Conservation (phyloP, 1,139 yeast genomes). For the Saccharomycopsis phalli region DNA sequence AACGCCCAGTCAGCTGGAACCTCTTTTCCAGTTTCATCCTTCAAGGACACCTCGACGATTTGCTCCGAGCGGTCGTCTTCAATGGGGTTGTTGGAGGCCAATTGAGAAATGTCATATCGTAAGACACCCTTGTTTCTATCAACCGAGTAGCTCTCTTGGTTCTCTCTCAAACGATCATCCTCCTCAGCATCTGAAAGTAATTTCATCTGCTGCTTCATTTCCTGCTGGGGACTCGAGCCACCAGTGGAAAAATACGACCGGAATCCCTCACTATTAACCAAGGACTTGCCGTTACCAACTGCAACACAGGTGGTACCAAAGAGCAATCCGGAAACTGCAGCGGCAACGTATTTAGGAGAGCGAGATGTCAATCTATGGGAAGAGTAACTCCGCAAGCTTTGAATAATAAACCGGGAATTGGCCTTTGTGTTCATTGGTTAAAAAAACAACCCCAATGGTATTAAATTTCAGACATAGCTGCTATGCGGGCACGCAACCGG, state of each 20-base stretch:
- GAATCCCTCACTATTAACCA: conserved; percentile 19
- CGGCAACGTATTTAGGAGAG: conserved; percentile 2
- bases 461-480: too few species aligned
- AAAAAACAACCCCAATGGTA: too few species aligned
- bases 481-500: too few species aligned
- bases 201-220: conserved; percentile 25
- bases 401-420: neutral
- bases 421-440: neutral
- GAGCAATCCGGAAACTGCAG: conserved; percentile 26
- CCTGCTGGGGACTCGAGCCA: conserved; percentile 17
- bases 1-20: conserved; percentile 82
- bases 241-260: conserved; percentile 7
- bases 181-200: conserved; percentile 69
- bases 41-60: conserved; percentile 70
- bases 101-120: conserved; percentile 85
- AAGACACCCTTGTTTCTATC: conserved; percentile 84
- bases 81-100: conserved; percentile 87
- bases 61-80: conserved; percentile 92
- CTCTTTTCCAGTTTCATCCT: conserved; percentile 40
- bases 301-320: conserved; percentile 31
- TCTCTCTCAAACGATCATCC: conserved; percentile 54
- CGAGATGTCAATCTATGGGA: neutral
- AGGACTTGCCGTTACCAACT: conserved; percentile 26
- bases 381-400: neutral
- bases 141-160: conserved; percentile 73